Percentiles rank a stretch among this genome's conserved stretches.
Conservation (phyloP, 1,284 basidiomycete species). For the Ceratobasidium sp. region DNA sequence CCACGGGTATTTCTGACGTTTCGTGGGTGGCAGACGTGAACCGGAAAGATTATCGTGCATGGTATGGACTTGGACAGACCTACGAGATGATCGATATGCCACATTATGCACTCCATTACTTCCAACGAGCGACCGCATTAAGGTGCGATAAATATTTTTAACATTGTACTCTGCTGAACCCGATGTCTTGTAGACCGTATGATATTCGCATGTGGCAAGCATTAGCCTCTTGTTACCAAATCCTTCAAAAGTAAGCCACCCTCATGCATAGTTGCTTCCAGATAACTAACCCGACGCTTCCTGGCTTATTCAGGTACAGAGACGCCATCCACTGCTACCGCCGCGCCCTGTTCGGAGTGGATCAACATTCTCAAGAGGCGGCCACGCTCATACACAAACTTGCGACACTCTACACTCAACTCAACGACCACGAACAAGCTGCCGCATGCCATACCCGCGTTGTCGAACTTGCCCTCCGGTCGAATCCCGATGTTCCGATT, state of each 20-base stretch:
- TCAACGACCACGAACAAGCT: constrained; percentile 74
- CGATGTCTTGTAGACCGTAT: constrained; percentile 74
- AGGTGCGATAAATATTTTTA: constrained; percentile 63
- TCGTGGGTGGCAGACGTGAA: constrained; percentile 75
- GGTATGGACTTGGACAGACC: constrained; percentile 98
- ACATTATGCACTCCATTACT: constrained; percentile 95
- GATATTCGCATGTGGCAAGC: constrained; percentile 97
- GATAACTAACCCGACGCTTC: constrained; percentile 2
- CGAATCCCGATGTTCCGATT: constrained; percentile 64
- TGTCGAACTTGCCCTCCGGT: constrained; percentile 76
- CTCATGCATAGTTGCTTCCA: constrained; percentile 31
- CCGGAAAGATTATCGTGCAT: constrained; percentile 95
- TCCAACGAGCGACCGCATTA: constrained; percentile 93
- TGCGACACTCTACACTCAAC: constrained; percentile 75
- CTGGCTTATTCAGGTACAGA: constrained; percentile 63
- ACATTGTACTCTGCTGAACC: constrained; percentile 34
- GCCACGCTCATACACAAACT: constrained; percentile 58
- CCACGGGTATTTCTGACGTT: background rate
- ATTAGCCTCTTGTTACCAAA: constrained; percentile 93
- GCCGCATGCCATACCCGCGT: constrained; percentile 77
- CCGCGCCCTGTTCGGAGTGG: constrained; percentile 86
- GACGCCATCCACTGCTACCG: constrained; percentile 92
- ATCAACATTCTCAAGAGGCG: constrained; percentile 54
- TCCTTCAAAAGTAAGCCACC: constrained; percentile 79
- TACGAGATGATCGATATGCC: constrained; percentile 98